Evolutionary conservation across 2,329 filamentous ascomycete genomes (phyloP).

Genomic region (Teratosphaeria destructans): DNA sequence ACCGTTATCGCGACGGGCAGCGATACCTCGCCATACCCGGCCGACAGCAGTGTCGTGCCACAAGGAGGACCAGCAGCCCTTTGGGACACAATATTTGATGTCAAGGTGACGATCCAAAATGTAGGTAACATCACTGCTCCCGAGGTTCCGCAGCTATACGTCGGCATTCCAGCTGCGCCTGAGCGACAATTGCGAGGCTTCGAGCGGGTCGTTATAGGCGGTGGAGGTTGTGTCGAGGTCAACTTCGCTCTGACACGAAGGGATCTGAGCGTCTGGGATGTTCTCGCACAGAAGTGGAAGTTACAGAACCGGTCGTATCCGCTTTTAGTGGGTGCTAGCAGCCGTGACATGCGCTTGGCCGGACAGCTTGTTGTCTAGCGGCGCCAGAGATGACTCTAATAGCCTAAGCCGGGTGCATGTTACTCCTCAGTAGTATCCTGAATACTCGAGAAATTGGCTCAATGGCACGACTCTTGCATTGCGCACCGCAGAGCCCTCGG

Average conservation of each 20-base stretch:
- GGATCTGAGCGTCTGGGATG: conserved; percentile 49
- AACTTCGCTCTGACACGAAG: conserved; percentile 41
- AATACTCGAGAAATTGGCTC: too few relatives aligned
- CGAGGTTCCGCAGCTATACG: conserved; percentile 60
- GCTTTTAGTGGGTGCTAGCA: conserved; percentile 50
- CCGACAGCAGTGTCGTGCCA: background rate
- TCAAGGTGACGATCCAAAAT: conserved; percentile 54
- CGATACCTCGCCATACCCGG: conserved; percentile 24
- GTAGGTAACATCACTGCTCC: conserved; percentile 45
- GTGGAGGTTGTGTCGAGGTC: conserved; percentile 48
- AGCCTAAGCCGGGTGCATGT: too few relatives aligned
- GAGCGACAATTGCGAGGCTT: conserved; percentile 58
- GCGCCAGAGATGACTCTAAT: too few relatives aligned
- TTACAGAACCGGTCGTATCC: conserved; percentile 58
- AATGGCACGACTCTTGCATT: too few relatives aligned
- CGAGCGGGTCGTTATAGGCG: conserved; percentile 51
- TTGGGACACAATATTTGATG: conserved; percentile 43
- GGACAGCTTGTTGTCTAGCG: conserved; percentile 6
- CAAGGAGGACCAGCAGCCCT: background rate
- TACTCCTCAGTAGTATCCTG: too few relatives aligned
- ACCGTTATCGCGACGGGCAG: conserved; percentile 38
- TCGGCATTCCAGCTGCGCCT: conserved; percentile 53
- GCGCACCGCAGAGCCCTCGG: too few relatives aligned
- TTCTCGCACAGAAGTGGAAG: conserved; percentile 35
- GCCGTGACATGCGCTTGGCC: conserved; percentile 46